phyloP scores from a whole-genome alignment of 106 monocot species.

The Allium fistulosum region DNA sequence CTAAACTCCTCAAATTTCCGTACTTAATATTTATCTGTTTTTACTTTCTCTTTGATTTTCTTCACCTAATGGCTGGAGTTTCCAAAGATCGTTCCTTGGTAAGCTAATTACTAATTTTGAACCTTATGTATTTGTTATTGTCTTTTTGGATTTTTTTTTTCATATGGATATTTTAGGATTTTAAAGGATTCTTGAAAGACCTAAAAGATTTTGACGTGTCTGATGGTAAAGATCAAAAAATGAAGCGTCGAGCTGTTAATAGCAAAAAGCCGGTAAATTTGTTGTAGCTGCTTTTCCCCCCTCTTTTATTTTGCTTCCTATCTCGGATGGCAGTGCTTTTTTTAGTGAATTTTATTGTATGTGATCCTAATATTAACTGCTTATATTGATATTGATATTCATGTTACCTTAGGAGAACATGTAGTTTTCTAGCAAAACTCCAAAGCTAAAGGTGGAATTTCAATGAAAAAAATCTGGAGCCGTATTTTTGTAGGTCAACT shows the following conservation, averaged over 20 bases:
- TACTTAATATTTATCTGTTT: too few relatives aligned
- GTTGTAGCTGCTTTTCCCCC: neutral
- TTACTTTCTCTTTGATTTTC: too few relatives aligned
- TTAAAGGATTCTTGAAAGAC: conserved; percentile 29
- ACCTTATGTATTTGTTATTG: neutral
- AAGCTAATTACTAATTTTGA: neutral
- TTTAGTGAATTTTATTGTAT: neutral
- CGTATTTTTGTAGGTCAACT: too few relatives aligned
- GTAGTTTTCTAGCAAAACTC: neutral
- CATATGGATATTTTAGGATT: conserved; percentile 18
- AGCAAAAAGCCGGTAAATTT: conserved; percentile 3
- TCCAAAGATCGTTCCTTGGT: conserved; percentile 16
- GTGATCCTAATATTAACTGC: neutral
- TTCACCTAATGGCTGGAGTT: conserved; percentile 8
- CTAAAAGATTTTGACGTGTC: conserved; percentile 22
- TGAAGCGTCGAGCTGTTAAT: conserved; percentile 3
- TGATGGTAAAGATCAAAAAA: conserved; percentile 14
- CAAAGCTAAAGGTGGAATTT: too few relatives aligned
- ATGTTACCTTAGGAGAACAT: neutral
- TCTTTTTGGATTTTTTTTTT: neutral
- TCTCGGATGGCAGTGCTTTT: neutral
- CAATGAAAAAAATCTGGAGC: too few relatives aligned
- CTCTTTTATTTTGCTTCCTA: neutral
- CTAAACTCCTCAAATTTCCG: too few relatives aligned
- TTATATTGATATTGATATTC: neutral